Evolutionary conservation across 2,329 filamentous ascomycete genomes (phyloP), one percentile per base, ranked within the genome.

Genomic region (Monosporascus sp.): DNA sequence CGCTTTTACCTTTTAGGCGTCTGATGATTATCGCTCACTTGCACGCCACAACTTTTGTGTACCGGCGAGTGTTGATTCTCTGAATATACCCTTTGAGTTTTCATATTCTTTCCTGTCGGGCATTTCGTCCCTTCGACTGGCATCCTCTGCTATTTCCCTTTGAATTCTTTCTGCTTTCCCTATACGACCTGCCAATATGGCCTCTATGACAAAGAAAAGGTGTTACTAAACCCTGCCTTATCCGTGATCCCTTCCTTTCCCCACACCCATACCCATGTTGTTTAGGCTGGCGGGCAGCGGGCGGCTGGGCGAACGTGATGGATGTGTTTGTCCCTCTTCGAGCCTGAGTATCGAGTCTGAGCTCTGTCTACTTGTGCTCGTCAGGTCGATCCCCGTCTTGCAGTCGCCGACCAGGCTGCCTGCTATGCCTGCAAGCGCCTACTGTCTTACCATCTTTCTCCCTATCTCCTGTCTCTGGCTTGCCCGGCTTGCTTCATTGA

Each of bases 181-280:
- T 31, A 31, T 31, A 31, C 27, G 27, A 14, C 17, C 50, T 25
- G 45, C 38, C 45, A 44, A 44, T 27, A 62, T 61, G 60, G 56
- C 58, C 43, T 57, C 61, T 47, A 61, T 58, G 54, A 48, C 50
- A 31, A 63, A 63, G 54, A 63, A 63, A 63, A 62, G 61, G 60
- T 57, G 47, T 38, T 54, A 51, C 51, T 48, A 49, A 51, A 24
- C 44, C 41, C 46, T 60, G 54, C 50, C 54, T 52, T 25, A 35
- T 39, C 44, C 43, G 18, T 20, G 25, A 20, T 41, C 27, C 24
- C 49, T 54, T 49, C 49, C 50, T 45, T 39, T 41, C 51, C 46
- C 47, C 47, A 56, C 51, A 53, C 46, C 52, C 54, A 55, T 57
- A 49, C 49, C 53, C 57, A 53, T 51, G n/a, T 7, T 27, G 17